Percentiles rank a stretch among this genome's conserved stretches.
Evolutionary conservation across 164 flowering plant genomes (phyloP).

Genomic region (Piper betle): DNA sequence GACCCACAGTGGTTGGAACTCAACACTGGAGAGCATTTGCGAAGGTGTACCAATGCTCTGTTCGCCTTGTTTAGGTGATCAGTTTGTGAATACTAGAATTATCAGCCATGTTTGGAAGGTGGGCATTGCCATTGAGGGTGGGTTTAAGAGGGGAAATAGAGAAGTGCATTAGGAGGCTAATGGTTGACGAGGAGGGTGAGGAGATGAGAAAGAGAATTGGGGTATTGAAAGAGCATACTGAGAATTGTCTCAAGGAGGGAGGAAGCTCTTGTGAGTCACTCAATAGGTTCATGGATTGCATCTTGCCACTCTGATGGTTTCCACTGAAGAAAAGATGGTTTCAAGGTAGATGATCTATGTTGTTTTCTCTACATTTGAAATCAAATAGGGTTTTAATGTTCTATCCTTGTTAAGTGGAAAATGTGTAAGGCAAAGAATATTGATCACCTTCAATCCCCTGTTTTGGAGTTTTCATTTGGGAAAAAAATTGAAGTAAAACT

Average conservation of each 20-base stretch:
- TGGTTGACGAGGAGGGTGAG: slow-evolving; percentile 3
- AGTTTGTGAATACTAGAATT: not conserved
- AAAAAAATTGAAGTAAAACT: no score
- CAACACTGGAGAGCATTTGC: not conserved
- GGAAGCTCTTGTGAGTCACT: slow-evolving; percentile 1
- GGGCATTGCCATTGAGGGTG: not conserved
- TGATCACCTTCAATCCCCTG: no score
- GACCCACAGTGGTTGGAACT: slow-evolving; percentile 36
- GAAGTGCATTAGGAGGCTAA: slow-evolving; percentile 2
- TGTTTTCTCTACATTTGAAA: no score
- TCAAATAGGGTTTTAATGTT: no score
- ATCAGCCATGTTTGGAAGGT: slow-evolving; percentile 3
- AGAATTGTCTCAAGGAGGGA: slow-evolving; percentile 1
- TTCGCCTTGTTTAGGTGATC: slow-evolving; percentile 2
- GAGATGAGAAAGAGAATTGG: slow-evolving; percentile 1
- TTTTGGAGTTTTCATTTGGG: no score
- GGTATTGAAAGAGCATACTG: not conserved
- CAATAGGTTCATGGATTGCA: not conserved
- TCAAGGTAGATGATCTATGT: no score
- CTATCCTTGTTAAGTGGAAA: no score
- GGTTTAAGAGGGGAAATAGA: slow-evolving; percentile 3
- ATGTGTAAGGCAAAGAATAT: no score
- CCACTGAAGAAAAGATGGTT: no score
- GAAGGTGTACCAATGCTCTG: slow-evolving; percentile 5
- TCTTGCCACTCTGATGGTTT: not conserved